Evolutionary conservation across 2,329 filamentous ascomycete species (phyloP), one percentile per base, ranked within the genome.

Genomic region (Thermomyces lanuginosus): DNA sequence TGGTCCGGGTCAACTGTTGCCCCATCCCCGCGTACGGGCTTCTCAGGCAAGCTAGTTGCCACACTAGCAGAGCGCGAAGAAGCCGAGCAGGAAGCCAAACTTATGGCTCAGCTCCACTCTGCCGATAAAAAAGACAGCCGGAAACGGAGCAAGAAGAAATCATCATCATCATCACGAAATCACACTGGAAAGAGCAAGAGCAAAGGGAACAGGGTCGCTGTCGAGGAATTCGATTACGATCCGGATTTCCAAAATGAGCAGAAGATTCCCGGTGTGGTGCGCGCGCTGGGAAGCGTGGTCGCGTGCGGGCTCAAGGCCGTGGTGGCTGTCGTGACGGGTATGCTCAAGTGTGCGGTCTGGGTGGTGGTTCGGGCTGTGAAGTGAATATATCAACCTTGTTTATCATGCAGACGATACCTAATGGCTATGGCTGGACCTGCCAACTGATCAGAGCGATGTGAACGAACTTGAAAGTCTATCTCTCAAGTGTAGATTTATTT

Each of bases 221-320:
- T 56, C 20, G 49, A 56, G 22, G 56, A 61, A 29, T 55, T 60
- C 23, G 56, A 61, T 36, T 42, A 60, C 6, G 57, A 59, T 24
- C 55, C 51, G 21, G 56, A 61, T 17, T 53, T 53, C 8, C 48
- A 47, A 5, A 44, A 53, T 24, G 53, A 52, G 2, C 33, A 58
- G 34, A 48, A 59, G 22, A 28, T 60, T 5, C 57, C 58, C 4
- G 43, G 45, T 2, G 24, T 48, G 11, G 49, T 48, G 19, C 44
- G 55, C 14, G 40, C 38, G 4, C 26, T 49, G 8, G 33, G 61
- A n/a, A 40, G 44, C 20, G 29, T 51, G 3, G 32, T 61, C 11
- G 51, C 56, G 26, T 55, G 46, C 36, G 45, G 43, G 1, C 37
- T 60, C 30, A 41, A 49, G 29, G 13, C 56, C 14, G 24, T 57